phyloP scores from a whole-genome alignment of 768 basidiomycete genomes.

The Leucosporidium creatinivorum region DNA sequence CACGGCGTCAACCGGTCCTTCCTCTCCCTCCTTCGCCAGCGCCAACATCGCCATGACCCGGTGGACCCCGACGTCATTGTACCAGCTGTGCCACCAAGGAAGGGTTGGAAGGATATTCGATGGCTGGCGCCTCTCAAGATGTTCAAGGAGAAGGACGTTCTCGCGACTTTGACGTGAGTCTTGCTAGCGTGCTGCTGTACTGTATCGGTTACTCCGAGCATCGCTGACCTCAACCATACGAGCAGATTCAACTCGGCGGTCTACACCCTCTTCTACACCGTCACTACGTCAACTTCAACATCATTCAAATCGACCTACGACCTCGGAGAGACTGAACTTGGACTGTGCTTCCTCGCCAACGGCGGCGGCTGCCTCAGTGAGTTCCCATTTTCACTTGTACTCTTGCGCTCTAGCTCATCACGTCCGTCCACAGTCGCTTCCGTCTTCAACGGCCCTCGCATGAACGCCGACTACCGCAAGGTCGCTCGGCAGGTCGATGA shows the following conservation, averaged over 20 bases:
- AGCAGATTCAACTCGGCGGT: conserved; percentile 10
- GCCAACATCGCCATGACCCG: not conserved
- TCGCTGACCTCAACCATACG: no score
- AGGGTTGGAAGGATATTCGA: conserved; percentile 20
- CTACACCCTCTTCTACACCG: conserved; percentile 52
- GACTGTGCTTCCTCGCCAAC: conserved; percentile 68
- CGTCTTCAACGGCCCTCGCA: conserved; percentile 53
- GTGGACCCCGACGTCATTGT: not conserved
- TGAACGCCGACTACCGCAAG: conserved; percentile 60
- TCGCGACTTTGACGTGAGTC: conserved; percentile 45
- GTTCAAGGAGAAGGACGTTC: conserved; percentile 53
- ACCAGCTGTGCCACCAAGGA: conserved; percentile 17
- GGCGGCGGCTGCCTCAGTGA: conserved; percentile 58
- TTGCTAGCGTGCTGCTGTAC: no score
- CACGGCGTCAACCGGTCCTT: conserved; percentile 40
- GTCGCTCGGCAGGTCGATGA: conserved; percentile 39
- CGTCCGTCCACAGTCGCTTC: conserved; percentile 46
- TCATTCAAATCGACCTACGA: conserved; percentile 56
- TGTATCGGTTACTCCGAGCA: no score
- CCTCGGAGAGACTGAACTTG: conserved; percentile 58
- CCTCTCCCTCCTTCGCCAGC: conserved; percentile 37
- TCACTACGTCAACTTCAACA: conserved; percentile 57
- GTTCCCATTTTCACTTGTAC: no score
- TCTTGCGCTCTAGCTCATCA: no score
- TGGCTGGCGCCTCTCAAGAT: conserved; percentile 44